Conservation (phyloP, 1,284 basidiomycete species). For the Sanghuangporus baumii region DNA sequence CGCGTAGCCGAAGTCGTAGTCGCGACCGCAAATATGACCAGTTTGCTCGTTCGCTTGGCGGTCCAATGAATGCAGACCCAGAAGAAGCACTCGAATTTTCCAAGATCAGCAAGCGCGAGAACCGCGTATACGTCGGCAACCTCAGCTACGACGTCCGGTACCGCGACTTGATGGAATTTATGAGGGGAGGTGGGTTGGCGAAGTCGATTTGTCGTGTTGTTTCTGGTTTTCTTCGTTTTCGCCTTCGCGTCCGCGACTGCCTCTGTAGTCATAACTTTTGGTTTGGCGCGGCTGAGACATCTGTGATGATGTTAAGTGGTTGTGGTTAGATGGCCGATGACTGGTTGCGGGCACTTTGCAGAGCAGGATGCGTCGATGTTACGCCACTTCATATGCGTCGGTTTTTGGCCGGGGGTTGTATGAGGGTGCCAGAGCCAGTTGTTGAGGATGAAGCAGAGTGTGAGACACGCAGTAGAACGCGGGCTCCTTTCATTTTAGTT, state of each 20-base stretch:
- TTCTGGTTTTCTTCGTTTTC: slow-evolving; percentile 14
- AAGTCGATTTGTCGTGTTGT: slow-evolving; percentile 30
- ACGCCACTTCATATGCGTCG: not conserved
- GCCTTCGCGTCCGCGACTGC: not conserved
- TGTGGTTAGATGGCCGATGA: slow-evolving; percentile 13
- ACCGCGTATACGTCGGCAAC: slow-evolving; percentile 97
- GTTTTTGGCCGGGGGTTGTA: not conserved
- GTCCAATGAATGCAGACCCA: slow-evolving; percentile 86
- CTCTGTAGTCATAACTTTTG: not conserved
- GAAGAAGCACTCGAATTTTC: slow-evolving; percentile 88
- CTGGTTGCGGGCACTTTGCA: not conserved
- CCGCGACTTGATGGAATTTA: slow-evolving; percentile 96
- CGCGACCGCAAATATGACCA: slow-evolving; percentile 60
- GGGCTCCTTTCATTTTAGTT: slow-evolving; percentile 12
- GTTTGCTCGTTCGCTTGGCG: slow-evolving; percentile 76
- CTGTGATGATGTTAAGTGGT: slow-evolving; percentile 3
- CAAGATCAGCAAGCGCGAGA: slow-evolving; percentile 93
- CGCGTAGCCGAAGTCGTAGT: slow-evolving; percentile 56
- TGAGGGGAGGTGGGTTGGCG: slow-evolving; percentile 97
- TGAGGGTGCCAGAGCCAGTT: slow-evolving; percentile 7
- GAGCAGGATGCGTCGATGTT: not conserved
- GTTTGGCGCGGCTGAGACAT: slow-evolving; percentile 2
- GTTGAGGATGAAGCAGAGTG: slow-evolving; percentile 10
- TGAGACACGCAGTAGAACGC: slow-evolving; percentile 2
- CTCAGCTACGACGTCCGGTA: slow-evolving; percentile 97